phyloP scores from a whole-genome alignment of 2,329 filamentous ascomycete genomes.

The Fusarium camptoceras region DNA sequence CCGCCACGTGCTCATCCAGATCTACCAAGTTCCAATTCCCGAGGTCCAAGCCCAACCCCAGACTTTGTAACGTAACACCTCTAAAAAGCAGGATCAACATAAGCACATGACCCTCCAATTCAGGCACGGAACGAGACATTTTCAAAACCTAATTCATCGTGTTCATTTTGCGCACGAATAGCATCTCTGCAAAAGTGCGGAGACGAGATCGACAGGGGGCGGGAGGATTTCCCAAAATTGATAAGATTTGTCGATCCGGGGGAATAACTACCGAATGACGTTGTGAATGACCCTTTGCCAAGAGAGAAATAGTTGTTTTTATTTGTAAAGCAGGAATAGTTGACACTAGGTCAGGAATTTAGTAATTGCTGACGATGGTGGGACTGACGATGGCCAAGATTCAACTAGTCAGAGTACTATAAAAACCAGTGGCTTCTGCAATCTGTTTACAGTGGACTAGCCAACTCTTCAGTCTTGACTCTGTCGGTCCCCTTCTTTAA shows the following conservation, averaged over 20 bases:
- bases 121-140: slow-evolving; percentile 2
- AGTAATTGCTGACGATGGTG: background rate
- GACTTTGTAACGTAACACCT: background rate
- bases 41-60: background rate
- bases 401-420: background rate
- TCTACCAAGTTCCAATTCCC: background rate
- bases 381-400: background rate
- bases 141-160: background rate
- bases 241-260: slow-evolving; percentile 18
- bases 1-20: background rate
- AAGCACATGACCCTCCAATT: slow-evolving; percentile 15
- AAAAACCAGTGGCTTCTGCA: background rate
- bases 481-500: background rate
- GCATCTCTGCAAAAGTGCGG: slow-evolving; percentile 5
- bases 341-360: background rate
- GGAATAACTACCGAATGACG: slow-evolving; percentile 30
- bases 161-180: slow-evolving; percentile 31
- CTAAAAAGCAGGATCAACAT: slow-evolving; percentile 12
- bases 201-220: slow-evolving; percentile 25
- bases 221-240: slow-evolving; percentile 13
- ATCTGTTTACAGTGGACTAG: background rate
- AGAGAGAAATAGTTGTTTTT: background rate
- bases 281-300: slow-evolving; percentile 7
- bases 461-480: background rate
- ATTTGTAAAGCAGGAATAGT: background rate